Evolutionary conservation across 2,329 filamentous ascomycete species (phyloP), one percentile per base, ranked within the genome.

Genomic region (Verticillium dahliae): DNA sequence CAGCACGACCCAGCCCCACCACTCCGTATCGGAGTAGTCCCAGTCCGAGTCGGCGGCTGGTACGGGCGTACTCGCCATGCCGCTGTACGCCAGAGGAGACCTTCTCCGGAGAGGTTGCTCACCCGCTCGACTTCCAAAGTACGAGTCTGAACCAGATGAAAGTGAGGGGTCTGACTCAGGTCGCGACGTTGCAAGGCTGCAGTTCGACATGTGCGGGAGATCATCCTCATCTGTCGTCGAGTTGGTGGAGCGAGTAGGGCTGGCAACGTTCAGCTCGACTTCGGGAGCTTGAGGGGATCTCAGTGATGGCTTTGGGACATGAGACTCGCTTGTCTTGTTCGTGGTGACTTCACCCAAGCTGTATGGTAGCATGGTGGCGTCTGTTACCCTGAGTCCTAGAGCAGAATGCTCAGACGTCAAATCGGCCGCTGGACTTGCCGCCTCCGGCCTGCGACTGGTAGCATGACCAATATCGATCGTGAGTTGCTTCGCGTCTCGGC

Each of bases 1-100:
- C 37, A 99, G 80, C 57, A 99, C 89, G 7, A 97, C 89, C 92
- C 94, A 99, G 0, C 95, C 95, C 94, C 95, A 99, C 88, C 91
- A 96, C 69, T 95, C 93, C 0, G 95, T 99, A 77, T 97, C 93
- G 52, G 89, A 86, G 71, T 98, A 97, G 75, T 97, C 91, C 88
- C 92, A 95, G 63, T 89, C 87, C 11, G 76, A 74, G 62, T 80
- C 88, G 68, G 76, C 72, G 14, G 74, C 69, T 10, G 78, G 75
- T 7, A 83, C 69, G 15, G 82, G 76, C 55, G 79, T 80, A 3
- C 79, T 76, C 1, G 83, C 75, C 4, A 85, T 72, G 1, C 82
- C 81, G 11, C 78, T 80, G 14, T 86, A 79, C 0, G 85, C 86
- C 5, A 88, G 70, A 0, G 86, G 86, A 0, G 80, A 80, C 69